Base-by-base conservation (phyloP, 164 flowering plant genomes). In the Nymphaea colorata region DNA sequence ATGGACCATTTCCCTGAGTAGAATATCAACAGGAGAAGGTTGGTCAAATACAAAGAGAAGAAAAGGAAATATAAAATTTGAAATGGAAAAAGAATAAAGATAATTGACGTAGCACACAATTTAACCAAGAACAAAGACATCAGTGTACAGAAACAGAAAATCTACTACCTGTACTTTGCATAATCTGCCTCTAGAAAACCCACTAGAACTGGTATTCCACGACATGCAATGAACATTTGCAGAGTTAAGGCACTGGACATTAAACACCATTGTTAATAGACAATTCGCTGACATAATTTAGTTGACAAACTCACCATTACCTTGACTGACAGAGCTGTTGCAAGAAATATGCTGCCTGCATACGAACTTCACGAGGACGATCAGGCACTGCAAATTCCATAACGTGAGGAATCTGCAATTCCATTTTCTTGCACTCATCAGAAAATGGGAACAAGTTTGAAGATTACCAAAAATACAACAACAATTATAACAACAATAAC, bases 321-420 rank as follows among this genome's bases (percentile, higher is more conserved):
- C 98, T 90, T 64, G 98, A 90, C 73, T 88, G 98, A 73, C 99
- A 95, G 73, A 95, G 93, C 78, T 95, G 99, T 81, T 91, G 98
- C 70, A 92, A 81, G 78, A 95, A 91, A 76, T 76, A 86, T 67
- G 99, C 99, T 68, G 99, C 96, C 74, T 95, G 94, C 91, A 84
- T 88, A 44, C 98, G 96, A 78, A 95, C 75, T 76, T 95, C 99
- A 41, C 91, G 87, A 6, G 94, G 84, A 66, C 90, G 91, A 76
- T 95, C 96, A 77, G 91, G 88, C 55, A 73, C 82, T 0, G 97
- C 94, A 80, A 95, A 88, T 72, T 85, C 76, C 96, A 87, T 95
- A 42, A 92, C 86, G 66, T 81, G 75, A 73, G 98, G 98, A 69
- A 95, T 86, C 99, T 95, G 82, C 59, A 7, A 67, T 66, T 53